Evolutionary conservation across 1,284 basidiomycete species (phyloP).

Genomic region (Phellopilus nigrolimitatus): DNA sequence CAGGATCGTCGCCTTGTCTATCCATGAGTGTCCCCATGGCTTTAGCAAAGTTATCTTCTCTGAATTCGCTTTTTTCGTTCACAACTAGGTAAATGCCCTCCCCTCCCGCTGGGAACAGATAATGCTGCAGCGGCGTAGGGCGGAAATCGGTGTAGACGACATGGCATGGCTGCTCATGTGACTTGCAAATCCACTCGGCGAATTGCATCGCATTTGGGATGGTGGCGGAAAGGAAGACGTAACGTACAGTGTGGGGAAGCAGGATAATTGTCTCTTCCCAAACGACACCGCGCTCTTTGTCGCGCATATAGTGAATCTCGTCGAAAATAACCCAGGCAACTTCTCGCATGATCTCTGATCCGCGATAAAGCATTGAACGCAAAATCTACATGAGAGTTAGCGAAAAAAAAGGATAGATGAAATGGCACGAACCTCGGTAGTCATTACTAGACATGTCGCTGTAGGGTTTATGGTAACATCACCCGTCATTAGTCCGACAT

Average conservation of each 20-base stretch:
- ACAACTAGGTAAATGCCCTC: conserved; percentile 98
- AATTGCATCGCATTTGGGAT: conserved; percentile 99
- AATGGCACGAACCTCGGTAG: conserved; percentile 76
- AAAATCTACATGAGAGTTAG: conserved; percentile 76
- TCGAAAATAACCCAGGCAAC: conserved; percentile 99
- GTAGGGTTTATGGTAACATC: conserved; percentile 99
- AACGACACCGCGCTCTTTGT: conserved; percentile 88
- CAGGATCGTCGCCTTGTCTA: conserved; percentile 88
- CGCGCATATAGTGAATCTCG: conserved; percentile 99
- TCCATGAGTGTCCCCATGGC: conserved; percentile 94
- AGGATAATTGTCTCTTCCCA: conserved; percentile 96
- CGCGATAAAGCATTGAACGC: conserved; percentile 97
- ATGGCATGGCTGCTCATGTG: conserved; percentile 97
- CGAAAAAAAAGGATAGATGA: neutral
- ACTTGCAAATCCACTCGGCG: conserved; percentile 97
- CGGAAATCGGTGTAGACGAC: conserved; percentile 99
- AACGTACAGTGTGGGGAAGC: conserved; percentile 91
- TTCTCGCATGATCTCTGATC: conserved; percentile 99
- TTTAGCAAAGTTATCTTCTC: conserved; percentile 97
- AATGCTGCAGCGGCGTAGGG: conserved; percentile 97
- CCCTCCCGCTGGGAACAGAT: conserved; percentile 94
- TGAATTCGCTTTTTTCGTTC: conserved; percentile 95
- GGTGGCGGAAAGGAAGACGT: conserved; percentile 99
- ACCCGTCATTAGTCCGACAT: conserved; percentile 99
- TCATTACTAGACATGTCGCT: conserved; percentile 98